These are phyloP conservation scores for Pelargonium myrrhifolium DNA, from an alignment of 441 rosid genomes.

Conservation along the genomic window DNA sequence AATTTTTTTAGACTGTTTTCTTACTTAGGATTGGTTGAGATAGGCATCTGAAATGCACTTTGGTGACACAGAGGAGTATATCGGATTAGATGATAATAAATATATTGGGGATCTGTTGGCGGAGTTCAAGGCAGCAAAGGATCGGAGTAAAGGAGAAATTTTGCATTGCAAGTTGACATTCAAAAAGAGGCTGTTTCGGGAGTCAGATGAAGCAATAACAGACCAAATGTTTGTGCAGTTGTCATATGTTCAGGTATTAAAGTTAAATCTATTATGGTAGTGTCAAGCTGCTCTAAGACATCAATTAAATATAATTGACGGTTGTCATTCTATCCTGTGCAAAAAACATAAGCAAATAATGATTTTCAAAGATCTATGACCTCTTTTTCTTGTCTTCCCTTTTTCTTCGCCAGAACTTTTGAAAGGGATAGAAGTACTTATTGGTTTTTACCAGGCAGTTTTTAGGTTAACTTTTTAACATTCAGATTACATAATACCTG, in stretches of 20 bases:
- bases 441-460: neutral
- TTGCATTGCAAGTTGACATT: slow-evolving; percentile 84
- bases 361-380: neutral
- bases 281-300: too few relatives aligned
- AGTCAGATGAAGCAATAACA: slow-evolving; percentile 91
- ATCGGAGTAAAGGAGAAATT: slow-evolving; percentile 91
- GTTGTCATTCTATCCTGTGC: neutral
- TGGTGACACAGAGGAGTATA: slow-evolving; percentile 69
- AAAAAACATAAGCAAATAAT: neutral
- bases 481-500: slow-evolving; percentile 23
- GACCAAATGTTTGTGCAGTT: slow-evolving; percentile 95
- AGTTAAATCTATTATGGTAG: too few relatives aligned
- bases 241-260: slow-evolving; percentile 85
- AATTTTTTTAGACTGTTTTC: slow-evolving; percentile 11
- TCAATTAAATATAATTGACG: too few relatives aligned
- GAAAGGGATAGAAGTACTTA: neutral
- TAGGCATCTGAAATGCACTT: slow-evolving; percentile 22
- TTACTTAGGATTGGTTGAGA: slow-evolving; percentile 11
- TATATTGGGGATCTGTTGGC: slow-evolving; percentile 87
- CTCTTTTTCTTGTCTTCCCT: neutral
- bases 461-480: neutral
- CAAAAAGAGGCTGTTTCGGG: slow-evolving; percentile 88
- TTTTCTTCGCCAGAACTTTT: neutral
- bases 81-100: slow-evolving; percentile 94
- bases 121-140: slow-evolving; percentile 88